These are phyloP conservation scores for Saccharomycopsis hybrid DNA, from an alignment of 1,139 yeast species.

Conservation along the genomic window DNA sequence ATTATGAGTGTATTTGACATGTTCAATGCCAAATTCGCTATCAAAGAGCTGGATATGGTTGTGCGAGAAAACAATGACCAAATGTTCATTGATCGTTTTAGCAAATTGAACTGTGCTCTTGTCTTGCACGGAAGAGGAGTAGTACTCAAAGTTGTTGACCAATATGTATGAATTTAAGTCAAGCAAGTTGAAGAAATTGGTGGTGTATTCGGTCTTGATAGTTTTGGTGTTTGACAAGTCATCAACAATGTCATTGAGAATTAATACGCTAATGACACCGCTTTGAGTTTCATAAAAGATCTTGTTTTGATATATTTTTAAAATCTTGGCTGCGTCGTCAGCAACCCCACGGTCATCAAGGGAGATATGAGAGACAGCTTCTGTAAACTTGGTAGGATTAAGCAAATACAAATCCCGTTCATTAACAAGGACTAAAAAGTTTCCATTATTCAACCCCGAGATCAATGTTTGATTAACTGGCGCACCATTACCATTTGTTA, in stretches of 20 bases:
- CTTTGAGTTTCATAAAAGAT: constrained; percentile 12
- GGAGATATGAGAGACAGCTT: no score
- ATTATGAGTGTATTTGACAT: constrained; percentile 22
- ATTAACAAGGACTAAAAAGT: constrained; percentile 1
- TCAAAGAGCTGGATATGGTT: constrained; percentile 18
- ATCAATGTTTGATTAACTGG: no score
- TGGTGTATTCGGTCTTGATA: constrained; percentile 12
- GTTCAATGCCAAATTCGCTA: constrained; percentile 25
- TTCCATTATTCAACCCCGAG: constrained; percentile 13
- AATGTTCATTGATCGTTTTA: constrained; percentile 8
- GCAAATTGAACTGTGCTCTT: background rate
- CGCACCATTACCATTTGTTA: no score
- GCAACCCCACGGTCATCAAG: no score
- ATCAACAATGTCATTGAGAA: background rate
- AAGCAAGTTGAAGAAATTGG: background rate
- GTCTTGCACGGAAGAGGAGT: constrained; percentile 5
- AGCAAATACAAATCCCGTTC: background rate
- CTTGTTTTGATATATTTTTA: constrained; percentile 21
- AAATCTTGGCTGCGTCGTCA: no score
- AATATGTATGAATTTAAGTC: constrained; percentile 16
- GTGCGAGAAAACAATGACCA: constrained; percentile 8
- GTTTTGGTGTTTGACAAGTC: background rate
- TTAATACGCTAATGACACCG: constrained; percentile 19
- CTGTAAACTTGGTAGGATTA: no score
- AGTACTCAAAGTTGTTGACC: constrained; percentile 15